Evolutionary conservation across 805 yeast genomes (phyloP), one percentile per base, ranked within the genome.

Genomic region (Yamadazyma olivae): DNA sequence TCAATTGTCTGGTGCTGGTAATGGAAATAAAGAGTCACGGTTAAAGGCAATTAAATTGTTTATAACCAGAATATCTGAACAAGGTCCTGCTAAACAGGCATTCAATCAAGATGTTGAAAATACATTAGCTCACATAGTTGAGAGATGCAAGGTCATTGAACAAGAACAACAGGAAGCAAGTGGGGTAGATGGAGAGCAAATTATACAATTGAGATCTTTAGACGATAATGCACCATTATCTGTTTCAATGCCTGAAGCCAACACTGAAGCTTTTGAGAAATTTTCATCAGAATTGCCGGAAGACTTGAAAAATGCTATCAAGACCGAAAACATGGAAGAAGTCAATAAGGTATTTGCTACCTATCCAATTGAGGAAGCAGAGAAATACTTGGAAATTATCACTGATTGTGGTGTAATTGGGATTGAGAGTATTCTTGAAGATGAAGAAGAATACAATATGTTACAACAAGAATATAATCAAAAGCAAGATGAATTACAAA

Each of bases 381-480:
- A 91, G 56, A 57, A 62, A 6, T 70, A 85, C 6, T 72, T 91
- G 46, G 90, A 81, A 42, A 56, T 77, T 33, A 81, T 91, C 52
- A 83, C 87, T 48, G 78, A 81, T 50, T 83, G 89, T 51, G 89
- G 86, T 8, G 89, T 88, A 21, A 80, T 91, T 51, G 88, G 91
- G 23, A 79, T 91, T 26, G 84, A 80, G 48, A 95, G 83, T 0
- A 61, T 82, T 24, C 59, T 84, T 36, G 93, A 85, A 46, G 77
- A 83, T 53, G 89, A 83, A 53, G 66, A 74, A 15, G 86, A 85
- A 39, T 85, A 83, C 57, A 58, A 74, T 36, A 66, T 70, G 40
- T 56, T 76, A 35, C 70, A 74, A 47, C 62, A 74, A 38, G 75
- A 77, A 39, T 76, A 74, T 33, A 24, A 24, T 13, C 25, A 28